Percentiles rank a stretch among this genome's conserved stretches.
These are phyloP conservation scores for Tephrocybe rancida DNA, from an alignment of 768 basidiomycete genomes.

Conservation along the genomic window DNA sequence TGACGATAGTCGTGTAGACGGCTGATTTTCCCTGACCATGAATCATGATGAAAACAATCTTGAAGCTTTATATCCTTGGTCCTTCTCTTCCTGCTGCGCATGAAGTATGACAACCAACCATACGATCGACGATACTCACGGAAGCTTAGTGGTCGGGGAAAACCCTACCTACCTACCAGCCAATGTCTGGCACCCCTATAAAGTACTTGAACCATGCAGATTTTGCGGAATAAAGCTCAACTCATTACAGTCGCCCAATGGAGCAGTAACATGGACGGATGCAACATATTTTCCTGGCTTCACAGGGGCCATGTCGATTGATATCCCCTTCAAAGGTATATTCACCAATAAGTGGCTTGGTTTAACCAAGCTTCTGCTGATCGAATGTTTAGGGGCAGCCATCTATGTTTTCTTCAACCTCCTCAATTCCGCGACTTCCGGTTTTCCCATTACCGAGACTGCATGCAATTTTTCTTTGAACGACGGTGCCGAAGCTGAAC, in stretches of 20 bases:
- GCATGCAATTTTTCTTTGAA: conserved; percentile 35
- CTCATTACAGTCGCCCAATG: no score
- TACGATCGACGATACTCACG: conserved; percentile 38
- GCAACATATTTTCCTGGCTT: no score
- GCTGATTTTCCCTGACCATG: no score
- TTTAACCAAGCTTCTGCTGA: background rate
- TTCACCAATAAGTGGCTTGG: background rate
- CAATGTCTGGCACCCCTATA: conserved; percentile 15
- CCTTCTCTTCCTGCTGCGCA: no score
- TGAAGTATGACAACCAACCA: conserved; percentile 41
- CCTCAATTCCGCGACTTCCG: conserved; percentile 28
- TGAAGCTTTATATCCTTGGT: no score
- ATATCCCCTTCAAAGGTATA: conserved; percentile 15
- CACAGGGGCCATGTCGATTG: conserved; percentile 13
- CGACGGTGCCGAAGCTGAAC: conserved; percentile 17
- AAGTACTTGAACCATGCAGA: conserved; percentile 8
- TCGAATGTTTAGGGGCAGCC: conserved; percentile 28
- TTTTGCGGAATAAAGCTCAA: no score
- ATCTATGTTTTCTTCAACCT: conserved; percentile 40
- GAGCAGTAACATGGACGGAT: no score
- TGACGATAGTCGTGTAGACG: no score
- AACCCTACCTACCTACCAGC: conserved; percentile 21
- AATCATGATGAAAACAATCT: no score
- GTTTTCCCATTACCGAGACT: conserved; percentile 23
- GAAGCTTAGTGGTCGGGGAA: conserved; percentile 30